phyloP scores from a whole-genome alignment of 1,139 yeast species.

The Yamadazyma triangularis region DNA sequence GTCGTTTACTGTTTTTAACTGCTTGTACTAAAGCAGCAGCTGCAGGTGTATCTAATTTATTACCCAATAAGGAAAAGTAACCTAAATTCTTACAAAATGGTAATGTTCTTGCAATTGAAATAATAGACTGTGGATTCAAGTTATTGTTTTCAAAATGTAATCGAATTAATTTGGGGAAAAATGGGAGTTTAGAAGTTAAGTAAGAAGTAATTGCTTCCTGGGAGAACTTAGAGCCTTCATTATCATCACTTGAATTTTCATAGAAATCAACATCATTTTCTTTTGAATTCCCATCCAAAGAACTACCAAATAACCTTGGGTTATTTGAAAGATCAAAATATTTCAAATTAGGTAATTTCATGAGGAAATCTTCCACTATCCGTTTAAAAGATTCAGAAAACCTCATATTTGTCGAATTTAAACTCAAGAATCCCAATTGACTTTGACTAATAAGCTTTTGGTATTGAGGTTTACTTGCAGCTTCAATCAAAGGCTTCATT shows the following conservation, averaged over 20 bases:
- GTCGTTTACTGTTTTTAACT: constrained; percentile 34
- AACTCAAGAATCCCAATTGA: constrained; percentile 55
- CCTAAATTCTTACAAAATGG: constrained; percentile 58
- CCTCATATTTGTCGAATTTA: constrained; percentile 61
- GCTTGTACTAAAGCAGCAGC: constrained; percentile 40
- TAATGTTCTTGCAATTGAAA: constrained; percentile 54
- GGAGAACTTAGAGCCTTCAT: not conserved
- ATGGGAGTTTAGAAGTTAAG: constrained; percentile 52
- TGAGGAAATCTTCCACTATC: constrained; percentile 26
- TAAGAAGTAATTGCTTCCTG: constrained; percentile 24
- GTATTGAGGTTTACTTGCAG: constrained; percentile 15
- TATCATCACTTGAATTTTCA: constrained; percentile 1
- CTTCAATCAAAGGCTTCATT: constrained; percentile 23
- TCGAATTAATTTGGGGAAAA: constrained; percentile 51
- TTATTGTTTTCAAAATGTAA: constrained; percentile 61
- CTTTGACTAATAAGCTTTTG: constrained; percentile 20
- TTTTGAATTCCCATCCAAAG: constrained; percentile 2
- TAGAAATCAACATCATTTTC: constrained; percentile 1
- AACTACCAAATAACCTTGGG: constrained; percentile 46
- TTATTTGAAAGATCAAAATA: constrained; percentile 70
- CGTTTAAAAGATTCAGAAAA: constrained; percentile 30
- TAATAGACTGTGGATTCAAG: constrained; percentile 41
- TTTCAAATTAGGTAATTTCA: constrained; percentile 48
- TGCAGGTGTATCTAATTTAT: constrained; percentile 42
- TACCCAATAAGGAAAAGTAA: constrained; percentile 60